Evolutionary conservation across 176 grass and related monocot genomes (phyloP), one percentile per base, ranked within the genome.

Genomic region (Musa acuminata): DNA sequence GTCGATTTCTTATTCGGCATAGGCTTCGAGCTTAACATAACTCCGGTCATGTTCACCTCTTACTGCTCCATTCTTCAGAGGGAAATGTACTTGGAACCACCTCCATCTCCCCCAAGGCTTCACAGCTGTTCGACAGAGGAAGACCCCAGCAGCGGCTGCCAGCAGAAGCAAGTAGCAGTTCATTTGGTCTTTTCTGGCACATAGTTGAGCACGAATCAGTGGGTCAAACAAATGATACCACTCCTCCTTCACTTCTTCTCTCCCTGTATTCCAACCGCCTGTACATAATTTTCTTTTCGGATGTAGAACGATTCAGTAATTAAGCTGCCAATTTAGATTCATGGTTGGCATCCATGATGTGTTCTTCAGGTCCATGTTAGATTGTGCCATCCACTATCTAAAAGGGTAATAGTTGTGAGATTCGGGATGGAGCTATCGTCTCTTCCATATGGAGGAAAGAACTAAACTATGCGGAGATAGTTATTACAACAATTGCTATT

Each of bases 1-100:
- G 90, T 98, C 75, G 94, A 98, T 71, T 98, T 93, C 75, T 83
- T 98, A 21, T 98, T 98, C 80, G 90, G 94, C 76, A 80, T 98
- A 50, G 84, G 86, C 73, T 98, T 98, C 83, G 82, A 98, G 75
- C 78, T 98, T 80, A 98, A 98, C 73, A 90, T 98, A 73, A 89
- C 88, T 76, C 94, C 94, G 2, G 55, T 78, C 63, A 78, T 75
- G 69, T 98, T 98, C 84, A 81, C 63, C 63, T 93, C 85, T 52
- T 98, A 98, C 85, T 98, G 94, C 72, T 73, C 90, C 23, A 76
- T 98, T 70, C 85, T 98, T 69, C 90, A 93, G 84, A 93, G 78
- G 73, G 90, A 98, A 82, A 91, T 93, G 57, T 85, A 87, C 88
- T 68, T 92, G 20, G 88, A 93, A 74, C 23, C 82, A 17, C 11